phyloP scores from a whole-genome alignment of 805 yeast species.

The Teunomyces funiuensis region DNA sequence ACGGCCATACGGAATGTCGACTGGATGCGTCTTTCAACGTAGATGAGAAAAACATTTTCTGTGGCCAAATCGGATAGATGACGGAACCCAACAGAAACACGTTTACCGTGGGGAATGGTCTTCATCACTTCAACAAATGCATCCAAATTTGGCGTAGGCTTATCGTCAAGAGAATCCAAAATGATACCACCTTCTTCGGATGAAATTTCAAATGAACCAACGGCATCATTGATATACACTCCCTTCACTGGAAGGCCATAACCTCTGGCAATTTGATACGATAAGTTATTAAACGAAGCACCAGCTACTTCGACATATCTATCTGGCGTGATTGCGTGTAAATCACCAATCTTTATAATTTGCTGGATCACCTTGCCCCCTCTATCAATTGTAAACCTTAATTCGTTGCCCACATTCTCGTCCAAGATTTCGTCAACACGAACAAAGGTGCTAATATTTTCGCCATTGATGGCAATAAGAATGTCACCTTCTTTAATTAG shows the following conservation, averaged over 20 bases:
- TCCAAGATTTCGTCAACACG: conserved; percentile 84
- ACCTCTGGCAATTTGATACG: conserved; percentile 85
- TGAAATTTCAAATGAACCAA: conserved; percentile 70
- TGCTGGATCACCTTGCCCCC: conserved; percentile 62
- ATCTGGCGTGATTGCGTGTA: conserved; percentile 81
- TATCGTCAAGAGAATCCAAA: conserved; percentile 73
- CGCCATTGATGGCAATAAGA: conserved; percentile 68
- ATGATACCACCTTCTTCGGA: conserved; percentile 74
- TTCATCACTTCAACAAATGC: conserved; percentile 78
- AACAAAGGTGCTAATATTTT: conserved; percentile 64
- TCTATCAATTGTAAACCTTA: conserved; percentile 55
- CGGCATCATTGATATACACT: conserved; percentile 73
- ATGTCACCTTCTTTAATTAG: conserved; percentile 83
- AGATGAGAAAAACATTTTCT: conserved; percentile 62
- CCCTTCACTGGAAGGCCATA: conserved; percentile 84
- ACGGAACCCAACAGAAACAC: conserved; percentile 69
- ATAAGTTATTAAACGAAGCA: conserved; percentile 79
- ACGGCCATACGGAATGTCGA: conserved; percentile 66
- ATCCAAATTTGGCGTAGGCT: conserved; percentile 71
- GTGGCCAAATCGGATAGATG: conserved; percentile 82
- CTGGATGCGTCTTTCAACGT: conserved; percentile 85
- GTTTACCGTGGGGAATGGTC: conserved; percentile 69
- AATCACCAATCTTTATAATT: conserved; percentile 61
- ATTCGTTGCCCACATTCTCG: conserved; percentile 55
- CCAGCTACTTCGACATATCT: conserved; percentile 82